Base-by-base conservation (phyloP, 208 protist genomes). In the Leishmania amazonensis region DNA sequence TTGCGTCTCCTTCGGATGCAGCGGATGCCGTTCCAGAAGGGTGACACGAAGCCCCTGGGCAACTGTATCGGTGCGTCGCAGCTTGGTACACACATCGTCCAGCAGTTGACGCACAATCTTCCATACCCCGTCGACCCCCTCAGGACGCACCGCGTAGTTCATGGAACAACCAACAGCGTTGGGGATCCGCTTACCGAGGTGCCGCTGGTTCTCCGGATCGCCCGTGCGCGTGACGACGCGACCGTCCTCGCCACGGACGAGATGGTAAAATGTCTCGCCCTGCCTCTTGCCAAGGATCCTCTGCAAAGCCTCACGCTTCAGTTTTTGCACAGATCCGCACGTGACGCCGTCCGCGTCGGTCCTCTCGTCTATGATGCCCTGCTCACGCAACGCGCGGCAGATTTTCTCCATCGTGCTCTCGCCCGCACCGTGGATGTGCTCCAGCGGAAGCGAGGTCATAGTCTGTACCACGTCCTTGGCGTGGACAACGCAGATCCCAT, bases 71-170 rank as follows among this genome's bases (percentile, higher is more conserved):
- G 79, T 79, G n/a, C 91, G 91, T 31, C 88, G 74, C 83, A 98
- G 78, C 85, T 98, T 98, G 24, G 8, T 70, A 78, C 90, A 93
- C 21, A 96, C 93, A 75, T 91, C 93, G 49, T 91, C 87, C 15
- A 97, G 80, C 7, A 98, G 79, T 78, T 98, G 83, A 13, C 67
- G 79, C 31, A 84, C 40, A 78, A 98, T 95, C 42, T 47, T 86
- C 88, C 87, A 93, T 15, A 98, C 85, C 81, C 97, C 95, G 17
- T 91, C 88, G 13, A 89, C 35, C 42, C 79, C 81, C 9, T 54
- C 54, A 6, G 93, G 93, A 13, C 95, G 88, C 62, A 98, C 95
- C 1, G 91, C 93, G 84, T 98, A 98, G 86, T 98, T 96, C 93
- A 98, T 96, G 49, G 91, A 93, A 83, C 93, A 98, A 28, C 91